Evolutionary conservation across 2,329 filamentous ascomycete genomes (phyloP).

Genomic region (Aspergillus quadrilineatus): DNA sequence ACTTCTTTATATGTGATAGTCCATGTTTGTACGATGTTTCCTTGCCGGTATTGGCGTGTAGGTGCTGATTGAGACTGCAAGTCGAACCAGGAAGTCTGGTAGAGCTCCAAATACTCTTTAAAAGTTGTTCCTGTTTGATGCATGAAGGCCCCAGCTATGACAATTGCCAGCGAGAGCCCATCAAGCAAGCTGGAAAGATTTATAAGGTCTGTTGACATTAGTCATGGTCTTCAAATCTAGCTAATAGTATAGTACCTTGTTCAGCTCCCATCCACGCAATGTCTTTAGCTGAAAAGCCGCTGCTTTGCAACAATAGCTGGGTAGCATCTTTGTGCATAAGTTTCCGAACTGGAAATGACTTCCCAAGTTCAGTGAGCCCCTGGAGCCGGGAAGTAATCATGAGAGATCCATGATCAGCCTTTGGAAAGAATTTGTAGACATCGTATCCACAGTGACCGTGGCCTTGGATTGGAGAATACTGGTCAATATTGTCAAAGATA

Average conservation of each 20-base stretch:
- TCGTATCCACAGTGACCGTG: constrained; percentile 25
- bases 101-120: too few relatives aligned
- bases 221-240: too few relatives aligned
- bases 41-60: too few relatives aligned
- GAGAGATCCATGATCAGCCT: constrained; percentile 42
- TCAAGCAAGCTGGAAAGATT: constrained; percentile 39
- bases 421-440: constrained; percentile 30
- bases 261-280: too few relatives aligned
- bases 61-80: too few relatives aligned
- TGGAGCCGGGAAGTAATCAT: constrained; percentile 42
- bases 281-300: constrained; percentile 1
- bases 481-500: constrained; percentile 16
- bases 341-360: constrained; percentile 33
- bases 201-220: constrained; percentile 19
- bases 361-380: constrained; percentile 34
- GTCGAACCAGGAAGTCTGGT: too few relatives aligned
- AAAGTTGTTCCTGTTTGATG: constrained; percentile 34
- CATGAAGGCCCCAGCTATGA: constrained; percentile 49
- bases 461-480: constrained; percentile 16
- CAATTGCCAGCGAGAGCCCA: constrained; percentile 49
- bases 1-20: too few relatives aligned
- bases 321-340: constrained; percentile 23
- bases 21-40: too few relatives aligned
- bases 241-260: too few relatives aligned
- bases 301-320: constrained; percentile 19